These are phyloP conservation scores for Fomitopsis schrenkii DNA, from an alignment of 1,284 basidiomycete species.

Conservation along the genomic window DNA sequence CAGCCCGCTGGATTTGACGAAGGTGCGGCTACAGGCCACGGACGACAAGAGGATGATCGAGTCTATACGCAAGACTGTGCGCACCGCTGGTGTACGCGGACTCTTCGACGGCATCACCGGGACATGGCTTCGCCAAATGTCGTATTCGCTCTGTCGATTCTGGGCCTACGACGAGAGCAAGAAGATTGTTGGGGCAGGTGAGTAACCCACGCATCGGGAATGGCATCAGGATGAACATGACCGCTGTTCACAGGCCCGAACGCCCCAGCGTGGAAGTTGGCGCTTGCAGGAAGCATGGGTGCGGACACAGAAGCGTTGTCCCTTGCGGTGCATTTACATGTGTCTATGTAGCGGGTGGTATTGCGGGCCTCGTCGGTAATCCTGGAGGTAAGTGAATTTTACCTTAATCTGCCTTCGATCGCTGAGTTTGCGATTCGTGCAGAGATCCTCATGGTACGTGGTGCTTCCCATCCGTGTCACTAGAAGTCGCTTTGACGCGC, in stretches of 20 bases:
- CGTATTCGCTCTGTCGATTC: constrained; percentile 89
- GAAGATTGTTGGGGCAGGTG: constrained; percentile 66
- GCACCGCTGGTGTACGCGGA: constrained; percentile 67
- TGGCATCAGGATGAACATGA: neutral
- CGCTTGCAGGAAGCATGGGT: constrained; percentile 80
- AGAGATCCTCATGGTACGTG: constrained; percentile 78
- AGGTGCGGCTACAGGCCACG: constrained; percentile 83
- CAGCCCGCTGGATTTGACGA: constrained; percentile 82
- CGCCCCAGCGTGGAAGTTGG: constrained; percentile 78
- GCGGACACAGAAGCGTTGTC: constrained; percentile 23
- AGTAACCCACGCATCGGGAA: constrained; percentile 7
- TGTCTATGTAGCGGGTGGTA: constrained; percentile 57
- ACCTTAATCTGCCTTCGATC: neutral
- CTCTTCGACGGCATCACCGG: constrained; percentile 86
- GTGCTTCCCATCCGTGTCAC: neutral
- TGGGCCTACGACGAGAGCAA: constrained; percentile 93
- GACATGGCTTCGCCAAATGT: constrained; percentile 91
- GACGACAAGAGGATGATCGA: constrained; percentile 85
- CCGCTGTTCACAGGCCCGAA: constrained; percentile 38
- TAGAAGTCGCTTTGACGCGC: constrained; percentile 1
- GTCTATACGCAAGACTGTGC: constrained; percentile 73
- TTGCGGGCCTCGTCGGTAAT: constrained; percentile 83
- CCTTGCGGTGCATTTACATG: neutral
- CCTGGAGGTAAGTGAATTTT: constrained; percentile 61
- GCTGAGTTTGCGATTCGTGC: constrained; percentile 2